phyloP scores from a whole-genome alignment of 202 grass and related monocot genomes.

The Carex arenaria region DNA sequence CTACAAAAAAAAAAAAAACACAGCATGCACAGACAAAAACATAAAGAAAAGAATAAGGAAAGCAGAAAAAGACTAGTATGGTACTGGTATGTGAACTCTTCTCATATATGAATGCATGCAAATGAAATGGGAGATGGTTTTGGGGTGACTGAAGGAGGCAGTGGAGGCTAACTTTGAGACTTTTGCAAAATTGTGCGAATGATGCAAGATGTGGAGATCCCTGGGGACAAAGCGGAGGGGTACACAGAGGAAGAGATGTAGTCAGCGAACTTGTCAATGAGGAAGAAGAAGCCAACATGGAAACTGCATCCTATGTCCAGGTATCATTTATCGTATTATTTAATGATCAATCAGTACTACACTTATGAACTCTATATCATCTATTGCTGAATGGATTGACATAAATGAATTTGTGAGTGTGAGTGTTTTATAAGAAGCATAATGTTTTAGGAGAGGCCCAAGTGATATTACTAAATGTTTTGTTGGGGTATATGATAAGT shows the following conservation, averaged over 20 bases:
- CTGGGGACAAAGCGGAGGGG: slow-evolving; percentile 43
- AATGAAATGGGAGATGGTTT: slow-evolving; percentile 66
- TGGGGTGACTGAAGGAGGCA: slow-evolving; percentile 66
- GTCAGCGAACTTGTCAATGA: slow-evolving; percentile 65
- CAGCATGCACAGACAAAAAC: not conserved
- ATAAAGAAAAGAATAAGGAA: not conserved
- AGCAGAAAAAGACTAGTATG: not conserved
- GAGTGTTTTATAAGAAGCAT: not conserved
- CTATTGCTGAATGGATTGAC: not conserved
- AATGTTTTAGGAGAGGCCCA: not conserved
- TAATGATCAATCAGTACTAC: not conserved
- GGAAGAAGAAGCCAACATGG: slow-evolving; percentile 98
- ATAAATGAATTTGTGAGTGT: not conserved
- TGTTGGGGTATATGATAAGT: not conserved
- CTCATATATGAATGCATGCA: not conserved
- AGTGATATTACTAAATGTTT: not conserved
- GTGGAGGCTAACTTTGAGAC: slow-evolving; percentile 32
- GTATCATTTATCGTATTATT: slow-evolving; percentile 36
- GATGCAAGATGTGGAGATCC: slow-evolving; percentile 92
- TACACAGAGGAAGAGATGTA: slow-evolving; percentile 69
- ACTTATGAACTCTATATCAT: not conserved
- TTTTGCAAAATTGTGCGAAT: slow-evolving; percentile 70
- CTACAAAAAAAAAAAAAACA: not conserved
- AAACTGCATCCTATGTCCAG: slow-evolving; percentile 85
- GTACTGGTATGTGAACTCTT: not conserved